Evolutionary conservation across 108 stramenopile genomes (phyloP), one percentile per base, ranked within the genome.

Genomic region (Aurantiochytrium sp.): DNA sequence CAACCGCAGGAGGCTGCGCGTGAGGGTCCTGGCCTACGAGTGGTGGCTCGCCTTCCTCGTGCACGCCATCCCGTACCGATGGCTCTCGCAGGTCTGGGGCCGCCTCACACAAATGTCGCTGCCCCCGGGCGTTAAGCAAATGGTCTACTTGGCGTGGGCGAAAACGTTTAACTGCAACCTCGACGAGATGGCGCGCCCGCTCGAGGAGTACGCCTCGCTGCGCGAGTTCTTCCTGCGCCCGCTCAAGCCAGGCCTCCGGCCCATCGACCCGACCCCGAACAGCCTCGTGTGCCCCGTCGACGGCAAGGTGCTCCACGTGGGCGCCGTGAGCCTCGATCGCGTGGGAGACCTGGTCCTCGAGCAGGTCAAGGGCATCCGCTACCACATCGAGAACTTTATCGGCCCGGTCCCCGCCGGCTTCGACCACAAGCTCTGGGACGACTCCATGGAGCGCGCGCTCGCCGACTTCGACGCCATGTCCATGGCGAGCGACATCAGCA

Each of bases 161-260:
- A 48, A 81, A 12, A 48, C 73, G 1, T 81, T 81, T 81, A 41
- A 81, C 73, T 81, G 73, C 73, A 81, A 81, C 45, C 45, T 81
- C 21, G 73, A 81, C 42, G 73, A 81, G 45, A 81, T 81, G 73
- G 45, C 42, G 12, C 45, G 0, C 45, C 42, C 73, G 21, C 39
- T 81, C 27, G 73, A 81, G 24, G 73, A 81, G 45, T 81, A 81
- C 45, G 45, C n/a, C 39, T 81, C 73, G 8, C 73, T 81, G 17
- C 42, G 42, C 27, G 73, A 41, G 39, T 81, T 81, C 45, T 81
- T 81, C 45, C 45, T 81, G 45, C 73, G 73, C 42, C 73, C 73
- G 39, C 73, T 81, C 3, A 81, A 81, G 3, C 42, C 39, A 6
- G 73, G 42, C 42, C 8, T 81, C 19, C 73, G 73, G 10, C 42